Base-by-base conservation (phyloP, 371 early-diverging fungal genomes). In the Dichotomocladium elegans region DNA sequence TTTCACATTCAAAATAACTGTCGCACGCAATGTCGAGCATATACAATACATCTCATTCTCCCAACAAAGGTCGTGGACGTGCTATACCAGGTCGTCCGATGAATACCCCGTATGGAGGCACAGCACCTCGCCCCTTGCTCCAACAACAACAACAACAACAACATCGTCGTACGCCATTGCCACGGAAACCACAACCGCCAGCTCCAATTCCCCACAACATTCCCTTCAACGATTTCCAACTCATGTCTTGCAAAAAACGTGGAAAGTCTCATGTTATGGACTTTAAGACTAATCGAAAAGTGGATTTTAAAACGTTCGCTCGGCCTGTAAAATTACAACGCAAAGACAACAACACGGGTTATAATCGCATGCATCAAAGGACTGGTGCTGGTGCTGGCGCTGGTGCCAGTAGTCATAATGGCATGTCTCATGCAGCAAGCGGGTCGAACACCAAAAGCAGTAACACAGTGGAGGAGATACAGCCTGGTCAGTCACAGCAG, bases 261-360 rank as follows among this genome's bases (percentile, higher is more conserved):
- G 55, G 55, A 17, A 47, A 47, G 25, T 26, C 82, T 53, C 81
- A 88, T 60, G 69, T 89, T 9, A 84, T 89, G 85, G 81, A 87
- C 15, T 82, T 89, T 49, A 75, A 80, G 29, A 63, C 78, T 6
- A 53, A 61, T 4, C 80, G 81, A 56, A 52, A 59, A 1, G 79
- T 89, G 8, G 75, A 83, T 41, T 66, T 80, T 4, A 63, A 61
- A 12, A 55, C 64, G 8, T 88, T 89, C 56, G 73, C 82, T 10
- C 72, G 72, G 12, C 90, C 90, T 0, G 80, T 89, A 4, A 88
- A 88, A 58, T 66, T 89, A 41, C 84, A 85, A 41, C 78, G 90
- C 27, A 80, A 81, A 58, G 68, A 81, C 57, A 60, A 72, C 45
- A 64, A 70, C 37, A 37, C 43, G n/a, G 60, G 55, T 28, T 61